Conservation (phyloP, 2,329 filamentous ascomycete species). For the Lachnellula suecica region DNA sequence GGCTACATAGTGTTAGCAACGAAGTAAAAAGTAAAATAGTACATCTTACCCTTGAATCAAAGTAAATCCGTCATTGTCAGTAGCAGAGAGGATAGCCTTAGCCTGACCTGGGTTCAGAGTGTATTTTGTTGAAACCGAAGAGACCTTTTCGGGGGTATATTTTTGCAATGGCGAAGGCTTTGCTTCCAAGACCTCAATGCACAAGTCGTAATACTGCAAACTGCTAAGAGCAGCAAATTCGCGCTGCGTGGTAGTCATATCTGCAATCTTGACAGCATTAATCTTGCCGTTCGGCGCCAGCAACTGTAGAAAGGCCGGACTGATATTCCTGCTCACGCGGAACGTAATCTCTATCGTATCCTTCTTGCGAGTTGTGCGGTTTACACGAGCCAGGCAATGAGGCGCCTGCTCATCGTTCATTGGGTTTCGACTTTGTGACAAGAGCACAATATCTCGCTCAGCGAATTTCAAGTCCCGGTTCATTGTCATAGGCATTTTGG, state of each 20-base stretch:
- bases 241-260: constrained; percentile 90
- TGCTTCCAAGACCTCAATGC: constrained; percentile 85
- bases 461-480: constrained; percentile 71
- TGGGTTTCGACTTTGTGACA: constrained; percentile 74
- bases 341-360: constrained; percentile 82
- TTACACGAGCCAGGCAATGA: constrained; percentile 85
- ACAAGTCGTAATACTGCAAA: constrained; percentile 92
- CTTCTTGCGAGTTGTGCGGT: constrained; percentile 77
- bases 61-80: constrained; percentile 96
- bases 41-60: constrained; percentile 77
- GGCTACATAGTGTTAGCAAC: constrained; percentile 47
- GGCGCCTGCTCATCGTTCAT: constrained; percentile 63
- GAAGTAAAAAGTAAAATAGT: not conserved
- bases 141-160: constrained; percentile 73
- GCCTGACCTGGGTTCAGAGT: constrained; percentile 86
- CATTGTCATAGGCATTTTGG: constrained; percentile 69
- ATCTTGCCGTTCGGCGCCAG: constrained; percentile 71
- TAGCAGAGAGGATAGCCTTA: constrained; percentile 84
- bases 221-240: constrained; percentile 92
- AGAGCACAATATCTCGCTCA: constrained; percentile 85
- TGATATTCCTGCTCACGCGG: constrained; percentile 63
- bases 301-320: constrained; percentile 53
- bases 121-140: constrained; percentile 72
- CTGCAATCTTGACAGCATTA: constrained; percentile 80
- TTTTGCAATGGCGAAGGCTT: constrained; percentile 85